phyloP scores from a whole-genome alignment of 1,284 basidiomycete species.

The Puccinia polysora region DNA sequence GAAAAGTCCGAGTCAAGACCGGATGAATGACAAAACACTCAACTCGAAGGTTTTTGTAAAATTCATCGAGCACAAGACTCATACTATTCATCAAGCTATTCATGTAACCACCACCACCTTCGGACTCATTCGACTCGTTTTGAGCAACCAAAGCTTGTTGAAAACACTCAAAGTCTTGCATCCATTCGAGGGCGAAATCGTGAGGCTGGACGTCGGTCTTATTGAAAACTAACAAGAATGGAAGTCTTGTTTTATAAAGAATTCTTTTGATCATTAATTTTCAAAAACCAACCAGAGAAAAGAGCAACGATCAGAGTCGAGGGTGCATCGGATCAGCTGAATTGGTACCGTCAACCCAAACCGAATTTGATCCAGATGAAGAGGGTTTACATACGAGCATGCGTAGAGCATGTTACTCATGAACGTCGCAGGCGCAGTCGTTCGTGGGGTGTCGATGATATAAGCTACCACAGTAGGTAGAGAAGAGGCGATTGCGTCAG shows the following conservation, averaged over 20 bases:
- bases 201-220: conserved; percentile 89
- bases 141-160: conserved; percentile 56
- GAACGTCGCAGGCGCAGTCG: conserved; percentile 91
- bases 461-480: conserved; percentile 93
- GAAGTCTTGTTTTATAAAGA: conserved; percentile 94
- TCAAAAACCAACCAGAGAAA: neutral
- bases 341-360: no score
- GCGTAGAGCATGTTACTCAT: conserved; percentile 99
- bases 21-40: neutral
- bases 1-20: neutral
- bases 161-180: conserved; percentile 85
- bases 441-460: conserved; percentile 94
- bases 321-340: conserved; percentile 15
- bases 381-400: conserved; percentile 66
- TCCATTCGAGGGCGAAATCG: conserved; percentile 93
- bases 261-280: conserved; percentile 61
- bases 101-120: conserved; percentile 72
- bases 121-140: conserved; percentile 74
- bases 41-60: conserved; percentile 92
- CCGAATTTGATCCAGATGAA: no score
- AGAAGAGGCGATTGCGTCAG: conserved; percentile 89
- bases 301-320: neutral
- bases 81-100: conserved; percentile 98
- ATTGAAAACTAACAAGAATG: conserved; percentile 98
- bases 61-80: conserved; percentile 96